Base-by-base conservation (phyloP, 176 grass and related monocot species). In the Aegilops speltoides region DNA sequence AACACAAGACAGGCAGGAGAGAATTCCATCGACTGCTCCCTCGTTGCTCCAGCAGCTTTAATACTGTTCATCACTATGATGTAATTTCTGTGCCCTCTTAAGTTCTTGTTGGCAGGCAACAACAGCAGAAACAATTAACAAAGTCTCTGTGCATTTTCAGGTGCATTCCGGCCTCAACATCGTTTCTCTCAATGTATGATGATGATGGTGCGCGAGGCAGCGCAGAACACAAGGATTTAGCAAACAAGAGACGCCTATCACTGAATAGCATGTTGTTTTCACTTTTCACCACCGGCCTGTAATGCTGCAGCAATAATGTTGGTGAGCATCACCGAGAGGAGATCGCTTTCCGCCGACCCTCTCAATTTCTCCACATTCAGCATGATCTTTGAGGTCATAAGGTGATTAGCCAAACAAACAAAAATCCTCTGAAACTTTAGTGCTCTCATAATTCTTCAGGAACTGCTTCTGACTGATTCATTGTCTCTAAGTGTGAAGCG, bases 1-100 rank as follows among this genome's bases (percentile, higher is more conserved):
- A 98, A 95, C 23, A 64, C 64, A 17, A 86, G 81, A 72, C 93
- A 98, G 75, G 80, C 89, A 16, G 95, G 93, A 19, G 95, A 98
- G 68, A 95, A 92, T 69, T 95, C 91, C 28, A 81, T 95, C 37
- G 93, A 95, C 41, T 75, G 73, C 74, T 93, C 93, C 24, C 87
- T 95, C 28, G 46, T 93, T 22, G 88, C 93, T 11, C 93, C 91
- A 10, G 89, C 93, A 0, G 86, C 83, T 48, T 76, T 95, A 6
- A 83, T 93, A 66, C 59, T 98, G 1, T 86, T 93, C 73, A 61
- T 87, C 59, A 62, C 86, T 10, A 93, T 98, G 93, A 98, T 92
- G 95, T 95, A 56, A 87, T 89, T 91, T 40, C 2, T 7, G 0
- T 23, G 19, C n/a, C 20, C 17, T 15, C 52, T 45, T n/a, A 33